phyloP scores from a whole-genome alignment of 192 early-diverging fungal species.

The Phycomyces blakesleeanus region DNA sequence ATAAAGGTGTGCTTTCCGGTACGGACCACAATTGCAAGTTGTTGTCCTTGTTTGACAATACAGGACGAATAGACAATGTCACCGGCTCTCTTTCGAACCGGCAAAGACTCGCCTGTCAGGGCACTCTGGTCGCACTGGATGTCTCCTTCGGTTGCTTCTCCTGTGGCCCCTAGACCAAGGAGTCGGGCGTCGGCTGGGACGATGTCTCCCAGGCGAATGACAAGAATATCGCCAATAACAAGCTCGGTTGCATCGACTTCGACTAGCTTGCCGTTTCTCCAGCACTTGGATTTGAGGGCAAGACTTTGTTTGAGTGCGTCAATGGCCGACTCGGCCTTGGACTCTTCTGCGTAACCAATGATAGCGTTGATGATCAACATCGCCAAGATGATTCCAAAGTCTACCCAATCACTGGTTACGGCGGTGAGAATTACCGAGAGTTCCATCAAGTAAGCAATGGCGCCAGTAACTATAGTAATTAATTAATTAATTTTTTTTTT shows the following conservation, averaged over 20 bases:
- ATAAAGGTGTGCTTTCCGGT: slow-evolving; percentile 73
- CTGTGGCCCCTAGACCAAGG: slow-evolving; percentile 46
- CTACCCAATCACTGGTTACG: slow-evolving; percentile 55
- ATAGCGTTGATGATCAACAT: slow-evolving; percentile 60
- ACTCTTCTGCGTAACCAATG: slow-evolving; percentile 72
- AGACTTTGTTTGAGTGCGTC: slow-evolving; percentile 69
- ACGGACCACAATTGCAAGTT: slow-evolving; percentile 64
- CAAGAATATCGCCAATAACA: slow-evolving; percentile 73
- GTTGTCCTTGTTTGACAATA: slow-evolving; percentile 72
- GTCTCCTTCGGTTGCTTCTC: slow-evolving; percentile 46
- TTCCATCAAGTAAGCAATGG: slow-evolving; percentile 66
- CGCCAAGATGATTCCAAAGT: slow-evolving; percentile 57
- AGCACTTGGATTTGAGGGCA: slow-evolving; percentile 57
- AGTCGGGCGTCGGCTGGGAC: slow-evolving; percentile 66
- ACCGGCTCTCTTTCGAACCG: slow-evolving; percentile 53
- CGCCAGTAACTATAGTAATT: slow-evolving; percentile 48
- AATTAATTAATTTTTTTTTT: background rate
- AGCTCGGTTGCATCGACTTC: slow-evolving; percentile 50
- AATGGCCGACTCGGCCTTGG: slow-evolving; percentile 67
- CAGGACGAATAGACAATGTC: slow-evolving; percentile 66
- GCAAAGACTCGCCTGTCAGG: slow-evolving; percentile 75
- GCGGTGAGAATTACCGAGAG: slow-evolving; percentile 51
- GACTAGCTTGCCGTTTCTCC: slow-evolving; percentile 52
- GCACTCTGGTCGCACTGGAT: slow-evolving; percentile 70
- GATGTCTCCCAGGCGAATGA: slow-evolving; percentile 71